These are phyloP conservation scores for Aulographum hederae DNA, from an alignment of 2,329 filamentous ascomycete species.

Conservation along the genomic window DNA sequence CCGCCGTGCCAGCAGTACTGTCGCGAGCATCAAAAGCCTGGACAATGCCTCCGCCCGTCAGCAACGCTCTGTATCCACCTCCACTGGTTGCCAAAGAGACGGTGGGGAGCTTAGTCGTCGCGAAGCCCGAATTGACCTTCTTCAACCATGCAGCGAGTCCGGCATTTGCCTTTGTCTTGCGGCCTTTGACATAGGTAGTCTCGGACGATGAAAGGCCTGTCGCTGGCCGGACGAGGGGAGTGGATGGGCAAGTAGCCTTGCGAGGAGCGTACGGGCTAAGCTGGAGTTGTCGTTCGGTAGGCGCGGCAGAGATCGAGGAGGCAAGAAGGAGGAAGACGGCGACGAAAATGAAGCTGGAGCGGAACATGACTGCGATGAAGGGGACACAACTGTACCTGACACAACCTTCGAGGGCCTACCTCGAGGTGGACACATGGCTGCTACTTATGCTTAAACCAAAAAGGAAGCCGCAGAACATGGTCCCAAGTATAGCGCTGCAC, in stretches of 20 bases:
- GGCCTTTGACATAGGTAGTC: slow-evolving; percentile 17
- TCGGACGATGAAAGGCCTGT: slow-evolving; percentile 18
- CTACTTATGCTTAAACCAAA: no score
- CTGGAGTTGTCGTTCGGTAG: no score
- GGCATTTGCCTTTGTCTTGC: slow-evolving; percentile 20
- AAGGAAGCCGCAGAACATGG: no score
- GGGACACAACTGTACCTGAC: no score
- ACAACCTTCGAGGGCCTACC: no score
- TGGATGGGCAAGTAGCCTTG: slow-evolving; percentile 18
- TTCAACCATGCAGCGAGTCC: slow-evolving; percentile 21
- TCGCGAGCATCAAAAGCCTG: slow-evolving; percentile 26
- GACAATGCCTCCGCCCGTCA: slow-evolving; percentile 21
- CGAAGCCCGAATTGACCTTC: slow-evolving; percentile 14
- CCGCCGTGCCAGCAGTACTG: slow-evolving; percentile 18
- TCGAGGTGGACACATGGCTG: no score
- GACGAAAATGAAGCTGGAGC: no score
- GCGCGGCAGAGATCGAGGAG: no score
- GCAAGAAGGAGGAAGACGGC: no score
- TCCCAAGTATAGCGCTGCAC: no score
- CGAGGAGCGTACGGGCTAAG: slow-evolving; percentile 19
- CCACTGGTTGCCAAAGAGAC: slow-evolving; percentile 25
- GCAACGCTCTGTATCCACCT: slow-evolving; percentile 23
- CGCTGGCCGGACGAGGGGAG: slow-evolving; percentile 19
- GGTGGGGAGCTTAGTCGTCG: slow-evolving; percentile 17
- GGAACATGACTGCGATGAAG: no score